phyloP scores from a whole-genome alignment of 2,329 filamentous ascomycete species.

The Pseudogymnoascus sp. region DNA sequence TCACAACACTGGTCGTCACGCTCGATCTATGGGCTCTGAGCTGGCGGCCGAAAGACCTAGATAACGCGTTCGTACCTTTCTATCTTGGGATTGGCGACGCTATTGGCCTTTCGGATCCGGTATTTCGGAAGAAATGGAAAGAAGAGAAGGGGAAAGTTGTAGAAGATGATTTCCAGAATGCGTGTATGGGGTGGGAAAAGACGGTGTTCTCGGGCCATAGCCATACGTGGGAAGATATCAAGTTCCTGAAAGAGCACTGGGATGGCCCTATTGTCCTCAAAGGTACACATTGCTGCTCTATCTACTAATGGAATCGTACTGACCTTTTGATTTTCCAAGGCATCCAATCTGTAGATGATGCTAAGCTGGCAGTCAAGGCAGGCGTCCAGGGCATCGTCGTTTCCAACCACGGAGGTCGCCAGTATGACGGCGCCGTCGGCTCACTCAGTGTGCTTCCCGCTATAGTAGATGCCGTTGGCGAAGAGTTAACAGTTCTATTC shows the following conservation, averaged over 20 bases:
- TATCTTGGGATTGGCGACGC: slow-evolving; percentile 52
- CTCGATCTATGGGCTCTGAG: slow-evolving; percentile 56
- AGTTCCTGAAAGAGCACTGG: slow-evolving; percentile 53
- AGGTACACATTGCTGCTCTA: not conserved
- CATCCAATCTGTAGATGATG: slow-evolving; percentile 50
- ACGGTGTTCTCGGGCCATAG: slow-evolving; percentile 54
- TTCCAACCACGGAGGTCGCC: slow-evolving; percentile 48
- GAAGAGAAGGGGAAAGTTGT: slow-evolving; percentile 42
- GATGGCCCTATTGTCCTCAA: slow-evolving; percentile 47
- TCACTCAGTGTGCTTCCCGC: slow-evolving; percentile 52
- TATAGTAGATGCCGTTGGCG: slow-evolving; percentile 36
- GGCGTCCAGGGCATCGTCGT: slow-evolving; percentile 54
- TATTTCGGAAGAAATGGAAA: slow-evolving; percentile 45
- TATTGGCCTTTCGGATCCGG: slow-evolving; percentile 48
- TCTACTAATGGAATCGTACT: slow-evolving; percentile 47
- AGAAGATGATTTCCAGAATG: slow-evolving; percentile 42
- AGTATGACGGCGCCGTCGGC: slow-evolving; percentile 52
- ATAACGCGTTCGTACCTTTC: slow-evolving; percentile 51
- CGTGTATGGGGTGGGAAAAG: slow-evolving; percentile 55
- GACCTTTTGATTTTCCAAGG: slow-evolving; percentile 45
- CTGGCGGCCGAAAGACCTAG: slow-evolving; percentile 51
- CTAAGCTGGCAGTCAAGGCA: slow-evolving; percentile 47
- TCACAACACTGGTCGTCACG: slow-evolving; percentile 49
- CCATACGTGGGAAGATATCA: slow-evolving; percentile 54
- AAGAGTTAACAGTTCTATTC: slow-evolving; percentile 43